Evolutionary conservation across 169 alveolate species (phyloP).

Genomic region (Besnoitia besnoiti): DNA sequence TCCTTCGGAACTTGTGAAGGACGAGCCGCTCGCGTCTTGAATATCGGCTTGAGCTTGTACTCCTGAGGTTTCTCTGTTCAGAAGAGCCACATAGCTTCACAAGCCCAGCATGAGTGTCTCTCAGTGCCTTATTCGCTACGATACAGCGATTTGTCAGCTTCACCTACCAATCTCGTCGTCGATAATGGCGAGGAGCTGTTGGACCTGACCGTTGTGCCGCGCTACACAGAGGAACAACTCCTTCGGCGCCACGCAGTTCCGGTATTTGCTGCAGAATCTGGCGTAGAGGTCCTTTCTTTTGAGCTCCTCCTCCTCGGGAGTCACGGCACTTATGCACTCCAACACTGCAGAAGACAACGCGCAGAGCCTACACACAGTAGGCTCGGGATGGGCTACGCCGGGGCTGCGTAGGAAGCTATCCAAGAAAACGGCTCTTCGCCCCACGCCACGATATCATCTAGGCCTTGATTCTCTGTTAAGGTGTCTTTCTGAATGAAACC

Average conservation of each 20-base stretch:
- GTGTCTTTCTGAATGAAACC: no score
- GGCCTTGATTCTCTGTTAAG: no score
- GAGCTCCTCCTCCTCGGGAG: conserved; percentile 20
- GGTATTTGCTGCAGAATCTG: not conserved
- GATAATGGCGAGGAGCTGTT: conserved; percentile 21
- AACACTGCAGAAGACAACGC: conserved; percentile 26
- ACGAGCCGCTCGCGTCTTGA: conserved; percentile 25
- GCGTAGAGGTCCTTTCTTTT: conserved; percentile 23
- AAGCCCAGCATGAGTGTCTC: not conserved
- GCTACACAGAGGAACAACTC: conserved; percentile 13
- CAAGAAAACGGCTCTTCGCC: no score
- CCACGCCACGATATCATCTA: no score
- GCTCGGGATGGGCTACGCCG: no score
- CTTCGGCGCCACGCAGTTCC: conserved; percentile 29
- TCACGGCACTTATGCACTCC: conserved; percentile 25
- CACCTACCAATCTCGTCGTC: conserved; percentile 27
- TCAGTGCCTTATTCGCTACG: not conserved
- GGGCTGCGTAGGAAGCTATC: no score
- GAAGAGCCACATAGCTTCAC: not conserved
- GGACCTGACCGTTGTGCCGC: conserved; percentile 10
- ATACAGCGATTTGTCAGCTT: not conserved
- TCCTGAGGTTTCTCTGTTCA: conserved; percentile 18
- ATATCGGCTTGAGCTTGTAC: conserved; percentile 19
- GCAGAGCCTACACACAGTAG: no score
- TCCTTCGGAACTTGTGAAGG: not conserved